phyloP scores from a whole-genome alignment of 164 flowering plant species.

The Malania oleifera region DNA sequence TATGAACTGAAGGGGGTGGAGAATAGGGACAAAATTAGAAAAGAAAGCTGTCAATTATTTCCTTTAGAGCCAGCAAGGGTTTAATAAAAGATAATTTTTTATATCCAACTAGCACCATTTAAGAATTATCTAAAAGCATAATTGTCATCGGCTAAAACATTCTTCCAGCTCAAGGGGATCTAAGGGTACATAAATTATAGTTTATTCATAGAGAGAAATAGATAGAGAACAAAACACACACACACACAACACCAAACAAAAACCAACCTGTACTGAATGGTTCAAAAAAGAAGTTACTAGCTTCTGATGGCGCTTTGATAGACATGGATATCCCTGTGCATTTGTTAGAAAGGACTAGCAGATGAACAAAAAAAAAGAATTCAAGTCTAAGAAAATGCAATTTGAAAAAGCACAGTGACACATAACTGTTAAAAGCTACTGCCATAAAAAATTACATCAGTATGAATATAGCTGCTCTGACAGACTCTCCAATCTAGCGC shows the following conservation, averaged over 20 bases:
- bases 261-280: conserved; percentile 89
- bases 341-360: conserved; percentile 82
- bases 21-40: background rate
- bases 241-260: background rate
- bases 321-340: conserved; percentile 86
- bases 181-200: too few relatives aligned
- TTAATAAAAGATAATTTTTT: too few relatives aligned
- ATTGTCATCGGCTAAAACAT: too few relatives aligned
- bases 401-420: background rate
- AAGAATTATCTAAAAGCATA: too few relatives aligned
- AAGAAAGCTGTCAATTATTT: too few relatives aligned
- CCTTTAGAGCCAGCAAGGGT: too few relatives aligned
- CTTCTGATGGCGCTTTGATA: conserved; percentile 87
- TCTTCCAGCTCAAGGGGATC: too few relatives aligned
- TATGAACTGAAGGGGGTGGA: background rate
- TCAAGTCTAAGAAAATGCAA: background rate
- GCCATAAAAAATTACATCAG: conserved; percentile 51
- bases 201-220: too few relatives aligned
- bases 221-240: background rate
- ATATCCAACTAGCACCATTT: too few relatives aligned
- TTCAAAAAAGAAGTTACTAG: conserved; percentile 61
- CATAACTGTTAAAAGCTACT: conserved; percentile 1
- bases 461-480: conserved; percentile 77
- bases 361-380: conserved; percentile 7
- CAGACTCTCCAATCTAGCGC: conserved; percentile 99